phyloP scores from a whole-genome alignment of 306 rosid genomes.

The Quercus alba region DNA sequence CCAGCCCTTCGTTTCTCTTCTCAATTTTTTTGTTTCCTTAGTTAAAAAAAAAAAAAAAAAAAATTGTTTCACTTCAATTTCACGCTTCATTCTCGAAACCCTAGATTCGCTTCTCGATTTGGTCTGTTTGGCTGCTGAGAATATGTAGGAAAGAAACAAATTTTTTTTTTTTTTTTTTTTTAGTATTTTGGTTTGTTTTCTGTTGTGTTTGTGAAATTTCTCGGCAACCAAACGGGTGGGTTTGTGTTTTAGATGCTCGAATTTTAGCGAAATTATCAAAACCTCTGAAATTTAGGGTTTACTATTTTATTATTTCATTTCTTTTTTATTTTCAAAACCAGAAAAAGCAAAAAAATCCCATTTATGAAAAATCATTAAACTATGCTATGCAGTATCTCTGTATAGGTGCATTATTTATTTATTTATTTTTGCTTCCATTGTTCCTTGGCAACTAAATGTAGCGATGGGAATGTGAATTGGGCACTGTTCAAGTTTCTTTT shows the following conservation, averaged over 20 bases:
- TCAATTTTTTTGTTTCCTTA: not conserved
- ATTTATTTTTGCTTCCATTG: not conserved
- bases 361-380: not conserved
- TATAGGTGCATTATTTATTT: not conserved
- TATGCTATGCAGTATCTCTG: not conserved
- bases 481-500: not conserved
- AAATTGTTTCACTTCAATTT: too few species aligned
- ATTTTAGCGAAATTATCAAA: not conserved
- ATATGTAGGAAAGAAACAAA: not conserved
- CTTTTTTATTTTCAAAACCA: too few species aligned
- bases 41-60: too few species aligned
- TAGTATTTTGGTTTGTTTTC: not conserved
- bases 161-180: not conserved
- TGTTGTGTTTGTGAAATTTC: not conserved
- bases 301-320: too few species aligned
- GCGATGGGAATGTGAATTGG: not conserved
- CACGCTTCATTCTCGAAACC: conserved; percentile 11
- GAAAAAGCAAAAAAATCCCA: not conserved
- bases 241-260: not conserved
- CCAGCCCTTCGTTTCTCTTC: not conserved
- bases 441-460: not conserved
- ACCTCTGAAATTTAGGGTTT: too few species aligned
- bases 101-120: conserved; percentile 14
- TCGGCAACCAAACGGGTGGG: not conserved
- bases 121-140: not conserved